phyloP scores from a whole-genome alignment of 805 yeast genomes.

The Blastobotrys chiropterorum region DNA sequence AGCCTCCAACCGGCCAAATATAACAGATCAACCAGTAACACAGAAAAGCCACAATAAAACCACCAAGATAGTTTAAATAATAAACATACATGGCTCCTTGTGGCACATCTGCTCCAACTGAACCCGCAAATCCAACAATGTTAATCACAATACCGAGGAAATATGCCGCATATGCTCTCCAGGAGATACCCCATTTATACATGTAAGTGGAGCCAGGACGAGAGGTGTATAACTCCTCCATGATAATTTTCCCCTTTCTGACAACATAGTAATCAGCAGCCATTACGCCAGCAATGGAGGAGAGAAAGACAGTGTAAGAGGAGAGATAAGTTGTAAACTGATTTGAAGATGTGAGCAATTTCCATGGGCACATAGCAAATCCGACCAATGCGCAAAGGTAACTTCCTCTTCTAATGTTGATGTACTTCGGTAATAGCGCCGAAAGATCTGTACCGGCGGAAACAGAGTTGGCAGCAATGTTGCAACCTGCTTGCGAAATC shows the following conservation, averaged over 20 bases:
- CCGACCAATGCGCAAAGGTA: constrained; percentile 69
- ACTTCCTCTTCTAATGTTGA: constrained; percentile 71
- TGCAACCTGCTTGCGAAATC: constrained; percentile 72
- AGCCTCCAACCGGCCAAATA: constrained; percentile 16
- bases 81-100: constrained; percentile 70
- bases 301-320: constrained; percentile 76
- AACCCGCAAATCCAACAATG: constrained; percentile 80
- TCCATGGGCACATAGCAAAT: constrained; percentile 76
- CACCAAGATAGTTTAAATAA: constrained; percentile 69
- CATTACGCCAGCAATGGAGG: constrained; percentile 72
- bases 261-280: constrained; percentile 60
- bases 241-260: constrained; percentile 61
- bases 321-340: constrained; percentile 73
- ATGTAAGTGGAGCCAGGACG: constrained; percentile 44
- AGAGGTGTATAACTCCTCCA: constrained; percentile 59
- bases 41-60: constrained; percentile 54
- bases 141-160: constrained; percentile 76
- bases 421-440: constrained; percentile 40
- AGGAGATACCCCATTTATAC: constrained; percentile 65
- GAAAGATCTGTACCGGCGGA: constrained; percentile 50
- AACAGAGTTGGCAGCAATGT: constrained; percentile 50
- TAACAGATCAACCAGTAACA: constrained; percentile 48
- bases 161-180: constrained; percentile 82
- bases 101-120: constrained; percentile 72
- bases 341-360: constrained; percentile 60